phyloP scores from a whole-genome alignment of 345 rosid genomes.

The Angophora floribunda region DNA sequence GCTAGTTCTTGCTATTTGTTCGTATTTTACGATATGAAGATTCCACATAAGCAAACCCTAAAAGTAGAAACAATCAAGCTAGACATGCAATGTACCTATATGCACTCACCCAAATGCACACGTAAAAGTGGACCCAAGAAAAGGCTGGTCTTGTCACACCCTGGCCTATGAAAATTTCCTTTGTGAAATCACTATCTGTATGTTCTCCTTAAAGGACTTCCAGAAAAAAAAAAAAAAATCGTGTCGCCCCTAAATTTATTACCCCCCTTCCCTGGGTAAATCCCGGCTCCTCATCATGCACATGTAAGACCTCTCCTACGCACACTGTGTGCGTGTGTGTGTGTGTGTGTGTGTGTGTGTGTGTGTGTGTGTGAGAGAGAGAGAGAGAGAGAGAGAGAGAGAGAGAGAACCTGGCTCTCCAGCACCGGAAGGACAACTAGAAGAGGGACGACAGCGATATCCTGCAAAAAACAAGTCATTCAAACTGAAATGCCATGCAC shows the following conservation, averaged over 20 bases:
- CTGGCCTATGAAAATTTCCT: not conserved
- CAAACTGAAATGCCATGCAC: not conserved
- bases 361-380: not conserved
- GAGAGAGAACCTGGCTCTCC: conserved; percentile 70
- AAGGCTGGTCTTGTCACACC: not conserved
- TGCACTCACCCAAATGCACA: not conserved
- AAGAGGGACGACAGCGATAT: conserved; percentile 91
- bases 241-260: not conserved
- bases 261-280: not conserved
- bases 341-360: rapidly evolving
- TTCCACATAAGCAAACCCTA: not conserved
- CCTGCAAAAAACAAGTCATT: conserved; percentile 43
- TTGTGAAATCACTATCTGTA: not conserved
- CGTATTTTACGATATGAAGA: not conserved
- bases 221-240: not conserved
- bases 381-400: not conserved
- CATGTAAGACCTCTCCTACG: not conserved
- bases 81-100: not conserved
- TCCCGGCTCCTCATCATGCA: not conserved
- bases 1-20: not conserved
- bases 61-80: not conserved
- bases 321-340: rapidly evolving
- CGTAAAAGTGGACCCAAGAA: not conserved
- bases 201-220: not conserved
- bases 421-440: conserved; percentile 88